Percentiles rank a stretch among this genome's conserved stretches.
phyloP scores from a whole-genome alignment of 179 eudicot species.

The Beta lomatogona region DNA sequence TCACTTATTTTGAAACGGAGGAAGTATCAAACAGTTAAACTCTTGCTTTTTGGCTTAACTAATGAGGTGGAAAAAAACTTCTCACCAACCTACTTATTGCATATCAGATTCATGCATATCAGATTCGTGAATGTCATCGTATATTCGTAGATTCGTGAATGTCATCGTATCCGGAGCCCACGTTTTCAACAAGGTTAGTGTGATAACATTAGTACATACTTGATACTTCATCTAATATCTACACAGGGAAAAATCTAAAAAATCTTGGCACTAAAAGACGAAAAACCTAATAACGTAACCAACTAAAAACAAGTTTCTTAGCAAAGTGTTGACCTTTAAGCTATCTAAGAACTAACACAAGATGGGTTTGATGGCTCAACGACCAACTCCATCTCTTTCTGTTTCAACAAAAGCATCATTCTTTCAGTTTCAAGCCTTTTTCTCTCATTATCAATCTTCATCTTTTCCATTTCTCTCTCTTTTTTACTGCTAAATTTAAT shows the following conservation, averaged over 20 bases:
- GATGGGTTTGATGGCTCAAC: constrained; percentile 25
- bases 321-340: background rate
- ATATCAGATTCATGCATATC: too few species aligned
- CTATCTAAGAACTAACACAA: constrained; percentile 4
- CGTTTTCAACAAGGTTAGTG: background rate
- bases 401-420: constrained; percentile 59
- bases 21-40: too few species aligned
- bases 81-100: too few species aligned
- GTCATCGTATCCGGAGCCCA: background rate
- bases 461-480: constrained; percentile 80
- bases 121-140: too few species aligned
- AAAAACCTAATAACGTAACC: background rate
- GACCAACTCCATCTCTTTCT: constrained; percentile 60
- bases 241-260: background rate
- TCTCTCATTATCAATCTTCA: constrained; percentile 60
- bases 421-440: constrained; percentile 69
- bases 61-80: too few species aligned
- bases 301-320: background rate
- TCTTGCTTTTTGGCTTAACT: too few species aligned
- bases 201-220: too few species aligned
- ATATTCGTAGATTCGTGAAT: too few species aligned
- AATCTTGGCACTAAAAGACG: background rate
- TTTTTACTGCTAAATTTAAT: constrained; percentile 62
- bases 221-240: background rate
- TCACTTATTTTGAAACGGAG: too few species aligned